phyloP scores from a whole-genome alignment of 805 yeast genomes.

The Metschnikowia colocasiae region DNA sequence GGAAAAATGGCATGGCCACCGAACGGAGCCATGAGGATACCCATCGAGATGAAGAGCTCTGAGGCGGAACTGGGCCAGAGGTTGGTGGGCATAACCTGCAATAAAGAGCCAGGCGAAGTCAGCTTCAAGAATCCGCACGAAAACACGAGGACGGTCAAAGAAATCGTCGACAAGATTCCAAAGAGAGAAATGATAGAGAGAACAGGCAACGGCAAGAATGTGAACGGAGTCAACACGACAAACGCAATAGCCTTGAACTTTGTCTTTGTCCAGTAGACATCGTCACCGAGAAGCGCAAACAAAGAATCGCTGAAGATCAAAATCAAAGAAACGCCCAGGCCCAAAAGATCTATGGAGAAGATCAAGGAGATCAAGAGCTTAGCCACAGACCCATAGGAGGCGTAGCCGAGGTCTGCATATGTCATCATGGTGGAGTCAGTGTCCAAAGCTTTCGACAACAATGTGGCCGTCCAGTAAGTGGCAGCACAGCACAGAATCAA shows the following conservation, averaged over 20 bases:
- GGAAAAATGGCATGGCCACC: slow-evolving; percentile 85
- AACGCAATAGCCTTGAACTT: slow-evolving; percentile 67
- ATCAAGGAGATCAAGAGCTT: slow-evolving; percentile 67
- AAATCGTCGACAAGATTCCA: slow-evolving; percentile 69
- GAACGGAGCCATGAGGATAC: slow-evolving; percentile 74
- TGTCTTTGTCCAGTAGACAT: slow-evolving; percentile 35
- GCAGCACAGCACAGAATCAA: slow-evolving; percentile 57
- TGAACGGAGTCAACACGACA: slow-evolving; percentile 72
- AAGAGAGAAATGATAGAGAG: slow-evolving; percentile 64
- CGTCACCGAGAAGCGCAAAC: slow-evolving; percentile 32
- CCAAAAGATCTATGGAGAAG: slow-evolving; percentile 74
- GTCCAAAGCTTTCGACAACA: slow-evolving; percentile 39
- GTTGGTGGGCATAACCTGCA: slow-evolving; percentile 60
- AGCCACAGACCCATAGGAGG: slow-evolving; percentile 47
- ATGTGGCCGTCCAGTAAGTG: slow-evolving; percentile 74
- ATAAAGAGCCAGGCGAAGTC: slow-evolving; percentile 69
- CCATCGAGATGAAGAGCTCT: slow-evolving; percentile 57
- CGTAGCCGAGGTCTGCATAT: slow-evolving; percentile 29
- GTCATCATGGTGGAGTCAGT: slow-evolving; percentile 29
- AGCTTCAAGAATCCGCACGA: slow-evolving; percentile 61
- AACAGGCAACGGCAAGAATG: slow-evolving; percentile 71
- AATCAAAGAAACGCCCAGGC: slow-evolving; percentile 76
- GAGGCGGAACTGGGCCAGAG: slow-evolving; percentile 55
- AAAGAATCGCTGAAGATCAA: slow-evolving; percentile 85
- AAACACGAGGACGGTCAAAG: slow-evolving; percentile 56